Evolutionary conservation across 1,139 yeast genomes (phyloP).

Genomic region (Saccharomyces hybrid): DNA sequence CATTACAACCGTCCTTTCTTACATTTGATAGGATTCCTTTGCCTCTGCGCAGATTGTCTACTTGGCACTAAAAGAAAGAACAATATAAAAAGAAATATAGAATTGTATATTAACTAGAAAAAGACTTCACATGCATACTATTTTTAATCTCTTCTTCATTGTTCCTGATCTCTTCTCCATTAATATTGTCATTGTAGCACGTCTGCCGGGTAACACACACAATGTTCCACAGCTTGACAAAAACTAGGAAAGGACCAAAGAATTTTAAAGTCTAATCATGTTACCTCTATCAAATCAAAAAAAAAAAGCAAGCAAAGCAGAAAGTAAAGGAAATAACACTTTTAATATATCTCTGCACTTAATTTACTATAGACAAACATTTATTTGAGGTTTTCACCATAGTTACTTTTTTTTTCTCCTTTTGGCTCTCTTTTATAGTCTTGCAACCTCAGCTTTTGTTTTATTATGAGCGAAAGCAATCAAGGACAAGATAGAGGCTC

Average conservation of each 20-base stretch:
- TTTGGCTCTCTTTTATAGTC: neutral
- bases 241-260: neutral
- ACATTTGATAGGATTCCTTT: neutral
- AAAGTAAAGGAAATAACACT: neutral
- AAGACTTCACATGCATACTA: too few relatives aligned
- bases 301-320: too few relatives aligned
- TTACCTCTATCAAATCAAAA: too few relatives aligned
- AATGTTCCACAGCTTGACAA: neutral
- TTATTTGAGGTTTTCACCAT: neutral
- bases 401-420: neutral
- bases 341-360: neutral
- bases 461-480: neutral
- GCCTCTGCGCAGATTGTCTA: neutral
- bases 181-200: too few relatives aligned
- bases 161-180: neutral
- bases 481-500: neutral
- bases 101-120: neutral
- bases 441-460: neutral
- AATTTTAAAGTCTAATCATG: too few relatives aligned
- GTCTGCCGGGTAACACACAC: too few relatives aligned
- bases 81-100: neutral
- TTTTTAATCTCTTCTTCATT: neutral
- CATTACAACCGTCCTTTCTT: neutral
- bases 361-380: neutral
- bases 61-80: neutral